A percentile compares a stretch with the other conserved stretches of the same genome.
phyloP scores from a whole-genome alignment of 208 protist genomes.

The Acanthamoeba lenticulata region DNA sequence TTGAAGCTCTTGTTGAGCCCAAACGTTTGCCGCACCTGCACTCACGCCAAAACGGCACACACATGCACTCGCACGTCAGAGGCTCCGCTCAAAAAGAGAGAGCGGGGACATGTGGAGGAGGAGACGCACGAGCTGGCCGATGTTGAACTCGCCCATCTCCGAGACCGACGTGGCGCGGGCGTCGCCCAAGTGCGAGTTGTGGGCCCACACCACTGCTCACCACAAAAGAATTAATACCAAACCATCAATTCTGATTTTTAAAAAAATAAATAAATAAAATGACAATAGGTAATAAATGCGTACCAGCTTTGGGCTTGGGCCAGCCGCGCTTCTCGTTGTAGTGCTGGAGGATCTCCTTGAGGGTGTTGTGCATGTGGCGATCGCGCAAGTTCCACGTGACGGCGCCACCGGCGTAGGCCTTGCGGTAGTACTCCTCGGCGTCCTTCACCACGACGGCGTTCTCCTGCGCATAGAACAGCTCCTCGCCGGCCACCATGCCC shows the following conservation, averaged over 20 bases:
- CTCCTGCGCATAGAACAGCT: constrained; percentile 36
- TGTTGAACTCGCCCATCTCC: constrained; percentile 11
- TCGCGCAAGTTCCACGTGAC: constrained; percentile 62
- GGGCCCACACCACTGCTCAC: constrained; percentile 62
- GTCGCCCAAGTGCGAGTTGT: constrained; percentile 71
- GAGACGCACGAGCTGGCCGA: constrained; percentile 13
- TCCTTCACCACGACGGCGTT: constrained; percentile 56
- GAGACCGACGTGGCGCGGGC: background rate
- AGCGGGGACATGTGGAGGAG: background rate
- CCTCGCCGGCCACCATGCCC: constrained; percentile 15
- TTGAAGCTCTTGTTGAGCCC: constrained; percentile 24
- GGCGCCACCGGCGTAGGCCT: constrained; percentile 50
- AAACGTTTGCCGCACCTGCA: constrained; percentile 53
- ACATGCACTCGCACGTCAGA: too few species aligned
- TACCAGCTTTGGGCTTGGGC: background rate
- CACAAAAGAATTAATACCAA: too few species aligned
- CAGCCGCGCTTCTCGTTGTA: constrained; percentile 17
- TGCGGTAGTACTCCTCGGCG: constrained; percentile 64
- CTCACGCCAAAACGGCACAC: background rate
- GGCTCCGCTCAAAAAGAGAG: too few species aligned
- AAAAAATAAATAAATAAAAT: background rate
- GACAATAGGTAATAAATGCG: background rate
- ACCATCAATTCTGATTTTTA: too few species aligned
- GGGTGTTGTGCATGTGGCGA: constrained; percentile 48
- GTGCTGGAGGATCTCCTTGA: constrained; percentile 39